Evolutionary conservation across 176 grass and related monocot genomes (phyloP).

Genomic region (Miscanthus lutarioriparius): DNA sequence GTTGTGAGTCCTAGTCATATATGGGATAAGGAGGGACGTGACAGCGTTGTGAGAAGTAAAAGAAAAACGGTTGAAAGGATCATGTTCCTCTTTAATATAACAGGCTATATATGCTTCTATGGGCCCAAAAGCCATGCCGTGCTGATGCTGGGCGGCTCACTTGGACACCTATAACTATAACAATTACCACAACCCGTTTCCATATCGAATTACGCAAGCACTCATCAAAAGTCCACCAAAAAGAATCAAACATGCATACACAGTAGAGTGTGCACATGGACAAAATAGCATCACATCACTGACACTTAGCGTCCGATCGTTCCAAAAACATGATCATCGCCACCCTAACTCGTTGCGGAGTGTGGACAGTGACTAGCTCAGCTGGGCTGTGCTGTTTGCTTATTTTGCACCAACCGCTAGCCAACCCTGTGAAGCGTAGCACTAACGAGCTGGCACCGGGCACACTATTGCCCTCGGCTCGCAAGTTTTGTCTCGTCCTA

Average conservation of each 20-base stretch:
- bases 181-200: no score
- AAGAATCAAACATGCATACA: background rate
- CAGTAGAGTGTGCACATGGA: background rate
- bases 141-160: no score
- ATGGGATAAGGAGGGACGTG: no score
- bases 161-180: no score
- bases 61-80: no score
- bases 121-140: no score
- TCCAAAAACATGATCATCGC: background rate
- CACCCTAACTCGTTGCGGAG: no score
- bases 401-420: conserved; percentile 30
- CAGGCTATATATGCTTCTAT: no score
- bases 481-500: conserved; percentile 26
- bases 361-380: conserved; percentile 23
- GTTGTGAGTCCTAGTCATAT: no score
- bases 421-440: conserved; percentile 14
- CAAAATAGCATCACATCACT: background rate
- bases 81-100: no score
- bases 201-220: background rate
- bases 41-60: no score
- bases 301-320: background rate
- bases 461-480: background rate
- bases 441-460: background rate
- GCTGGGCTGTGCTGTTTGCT: background rate
- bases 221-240: background rate